Evolutionary conservation across 352 stramenopile species (phyloP).

Genomic region (Globisporangium nodosum): DNA sequence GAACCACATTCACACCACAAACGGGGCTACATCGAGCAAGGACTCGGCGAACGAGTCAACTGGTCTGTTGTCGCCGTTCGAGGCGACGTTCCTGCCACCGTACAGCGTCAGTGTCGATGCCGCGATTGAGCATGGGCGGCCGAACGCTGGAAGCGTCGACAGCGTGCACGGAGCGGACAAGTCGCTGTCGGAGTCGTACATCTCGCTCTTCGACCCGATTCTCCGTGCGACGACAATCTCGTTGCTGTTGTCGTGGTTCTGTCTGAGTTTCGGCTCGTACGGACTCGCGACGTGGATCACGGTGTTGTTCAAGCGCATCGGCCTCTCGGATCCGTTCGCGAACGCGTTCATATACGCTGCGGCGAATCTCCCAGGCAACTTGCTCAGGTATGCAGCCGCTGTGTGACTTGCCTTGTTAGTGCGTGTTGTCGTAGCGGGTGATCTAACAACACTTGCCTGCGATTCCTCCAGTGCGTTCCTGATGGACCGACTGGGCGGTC

Average conservation of each 20-base stretch:
- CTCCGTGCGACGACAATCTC: constrained; percentile 56
- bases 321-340: constrained; percentile 84
- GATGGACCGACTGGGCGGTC: constrained; percentile 64
- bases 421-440: not conserved
- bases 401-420: not conserved
- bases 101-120: not conserved
- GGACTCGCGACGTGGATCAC: constrained; percentile 93
- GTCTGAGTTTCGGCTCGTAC: constrained; percentile 84
- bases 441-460: not conserved
- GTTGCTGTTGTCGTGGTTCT: constrained; percentile 65
- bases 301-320: constrained; percentile 87
- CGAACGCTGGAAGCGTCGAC: not conserved
- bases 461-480: constrained; percentile 32
- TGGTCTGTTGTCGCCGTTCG: constrained; percentile 26
- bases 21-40: constrained; percentile 8
- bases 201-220: constrained; percentile 48
- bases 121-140: constrained; percentile 2
- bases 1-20: constrained; percentile 45
- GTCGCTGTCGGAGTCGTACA: constrained; percentile 22
- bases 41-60: constrained; percentile 17
- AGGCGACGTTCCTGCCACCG: not conserved
- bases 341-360: constrained; percentile 91
- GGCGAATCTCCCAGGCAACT: constrained; percentile 89
- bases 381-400: constrained; percentile 44
- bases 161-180: constrained; percentile 14